Base-by-base conservation (phyloP, 2,329 filamentous ascomycete species). In the Penicillium sp. region DNA sequence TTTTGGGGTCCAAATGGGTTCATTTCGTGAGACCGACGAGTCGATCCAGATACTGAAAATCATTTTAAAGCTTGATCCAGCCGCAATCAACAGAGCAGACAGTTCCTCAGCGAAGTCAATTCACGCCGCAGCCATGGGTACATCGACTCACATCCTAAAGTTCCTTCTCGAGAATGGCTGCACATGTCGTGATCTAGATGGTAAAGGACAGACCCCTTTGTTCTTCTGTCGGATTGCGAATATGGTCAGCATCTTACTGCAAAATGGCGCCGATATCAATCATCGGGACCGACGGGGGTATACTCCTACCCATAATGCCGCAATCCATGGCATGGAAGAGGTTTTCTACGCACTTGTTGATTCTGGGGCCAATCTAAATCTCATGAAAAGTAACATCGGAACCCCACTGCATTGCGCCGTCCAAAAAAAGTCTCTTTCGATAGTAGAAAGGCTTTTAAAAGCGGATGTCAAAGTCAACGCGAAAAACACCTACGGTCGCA, bases 1-100 rank as follows among this genome's bases (percentile, higher is more conserved):
- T 52, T 57, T 59, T 33, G 57, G 54, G 21, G 57, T 52, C 8
- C 55, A 57, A 16, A 45, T 59, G 24, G 54, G 54, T 16, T 57
- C 57, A 6, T 21, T 19, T 22, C 54, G 54, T 2, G 54, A 59
- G 21, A 59, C 50, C 3, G 41, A 53, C 1, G 57, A 59, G 21
- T 57, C 57, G 14, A 35, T 54, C n/a, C 54, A 48, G 19, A 59
- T 59, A 14, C 16, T 51, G 13, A 33, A 51, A 19, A n/a, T 19
- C 4, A 54, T 59, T 27, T 45, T 59, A 5, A 24, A 49, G 1
- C 55, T 59, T 10, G 54, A 59, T 35, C 45, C 57, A 22, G 24
- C 46, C 9, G 54, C 57, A 41, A 43, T 59, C 33, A 33, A 54
- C 13, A 45, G 52, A 26, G 26, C 31, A n/a, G 57, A 59, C 26